Evolutionary conservation across 495 filamentous ascomycete genomes (phyloP), one percentile per base, ranked within the genome.

Genomic region (Lepraria neglecta): DNA sequence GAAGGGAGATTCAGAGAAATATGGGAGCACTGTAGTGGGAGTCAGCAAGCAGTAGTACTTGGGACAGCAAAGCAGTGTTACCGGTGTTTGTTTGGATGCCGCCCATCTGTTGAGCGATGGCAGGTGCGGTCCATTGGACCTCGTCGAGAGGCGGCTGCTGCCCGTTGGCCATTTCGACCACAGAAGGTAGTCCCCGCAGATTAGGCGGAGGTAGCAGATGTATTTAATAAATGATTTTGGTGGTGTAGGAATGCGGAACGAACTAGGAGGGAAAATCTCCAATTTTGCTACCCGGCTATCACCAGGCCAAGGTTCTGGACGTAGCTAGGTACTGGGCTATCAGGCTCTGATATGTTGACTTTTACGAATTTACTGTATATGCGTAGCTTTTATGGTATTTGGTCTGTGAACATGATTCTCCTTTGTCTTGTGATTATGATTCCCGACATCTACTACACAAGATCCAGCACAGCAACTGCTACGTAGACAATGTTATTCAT

Each of bases 1-100:
- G 78, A 96, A 98, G 0, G 91, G 90, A 3, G 90, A 96, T 64
- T 87, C 75, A 53, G 84, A 82, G 71, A 98, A 97, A 73, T 98
- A 98, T 74, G 86, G 90, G 53, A 95, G 87, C 33, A 97, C 85
- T 78, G 50, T 7, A 47, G 14, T 24, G 1, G 19, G 6, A 3
- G 21, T 56, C 42, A 59, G 24, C 28, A 48, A 48, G 53, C 40
- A 28, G 12, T 35, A 3, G 40, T 15, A n/a, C 9, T 19, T 10
- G 30, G 30, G 33, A 33, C 12, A 33, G 4, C 27, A 10, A n/a
- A 1, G 11, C 27, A 19, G 10, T 24, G 46, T 40, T 63, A 68
- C 70, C 67, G 15, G 75, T 76, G 68, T 86, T 86, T 19, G 73
- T 75, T 65, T 85, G 82, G 40, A 86, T 75, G 59, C 81, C 81